These are phyloP conservation scores for Naegleria lovaniensis DNA, from an alignment of 208 protist species.

Conservation along the genomic window DNA sequence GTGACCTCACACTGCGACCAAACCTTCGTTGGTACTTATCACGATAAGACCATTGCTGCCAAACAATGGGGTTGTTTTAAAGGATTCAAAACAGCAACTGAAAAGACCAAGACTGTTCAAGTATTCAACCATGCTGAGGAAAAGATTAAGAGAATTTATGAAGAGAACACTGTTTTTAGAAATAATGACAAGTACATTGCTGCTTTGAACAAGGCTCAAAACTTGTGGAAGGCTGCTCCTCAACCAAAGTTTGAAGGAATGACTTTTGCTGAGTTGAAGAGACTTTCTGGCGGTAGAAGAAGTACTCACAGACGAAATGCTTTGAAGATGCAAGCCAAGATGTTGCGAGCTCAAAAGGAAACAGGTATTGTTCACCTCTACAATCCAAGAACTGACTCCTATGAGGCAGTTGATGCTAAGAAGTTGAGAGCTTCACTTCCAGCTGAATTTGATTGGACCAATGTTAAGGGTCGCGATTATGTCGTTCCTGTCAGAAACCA, in stretches of 20 bases:
- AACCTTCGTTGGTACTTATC: slow-evolving; percentile 2
- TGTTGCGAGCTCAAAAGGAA: neutral
- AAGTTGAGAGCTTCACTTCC: neutral
- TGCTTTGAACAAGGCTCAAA: neutral
- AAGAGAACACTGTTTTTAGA: neutral
- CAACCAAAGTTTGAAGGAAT: neutral
- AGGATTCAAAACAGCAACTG: neutral
- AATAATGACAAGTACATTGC: neutral
- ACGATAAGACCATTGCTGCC: neutral
- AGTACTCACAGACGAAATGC: neutral
- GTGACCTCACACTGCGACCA: neutral
- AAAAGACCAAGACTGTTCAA: neutral
- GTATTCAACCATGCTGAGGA: neutral
- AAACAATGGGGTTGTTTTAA: slow-evolving; percentile 15
- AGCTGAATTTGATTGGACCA: neutral
- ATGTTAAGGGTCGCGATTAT: neutral
- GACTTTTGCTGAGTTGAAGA: neutral
- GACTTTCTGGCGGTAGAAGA: neutral
- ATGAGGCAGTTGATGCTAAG: neutral
- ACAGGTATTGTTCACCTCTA: neutral
- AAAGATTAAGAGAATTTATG: neutral
- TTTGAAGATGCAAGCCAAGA: neutral
- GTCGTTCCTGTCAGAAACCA: neutral
- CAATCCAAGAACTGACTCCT: neutral
- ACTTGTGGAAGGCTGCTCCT: neutral